Evolutionary conservation across 2,329 filamentous ascomycete species (phyloP), one percentile per base, ranked within the genome.

Genomic region (Fusarium tricinctum): DNA sequence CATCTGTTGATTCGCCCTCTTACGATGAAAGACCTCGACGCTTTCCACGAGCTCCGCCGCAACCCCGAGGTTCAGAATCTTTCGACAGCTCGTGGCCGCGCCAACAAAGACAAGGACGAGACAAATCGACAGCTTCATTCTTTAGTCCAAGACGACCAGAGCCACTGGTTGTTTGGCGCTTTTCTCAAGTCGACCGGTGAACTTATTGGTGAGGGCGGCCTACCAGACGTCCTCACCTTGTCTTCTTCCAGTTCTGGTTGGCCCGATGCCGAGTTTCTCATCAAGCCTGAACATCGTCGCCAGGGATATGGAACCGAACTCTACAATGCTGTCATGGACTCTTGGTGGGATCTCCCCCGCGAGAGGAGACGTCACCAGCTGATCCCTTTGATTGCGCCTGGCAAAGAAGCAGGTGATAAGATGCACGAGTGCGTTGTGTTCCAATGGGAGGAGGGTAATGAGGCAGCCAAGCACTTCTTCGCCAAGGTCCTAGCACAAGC

Each of bases 251-350:
- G 51, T 32, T 69, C 67, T 19, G 67, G 67, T 6, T 69, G 67
- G 67, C 67, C 67, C 9, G 67, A 69, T 42, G 67, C 62, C 22
- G 67, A 69, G 17, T 69, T 69, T 4, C 46, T 69, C 15, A 38
- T 69, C 57, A 69, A 63, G 15, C 66, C 66, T 2, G 39, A 58
- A 17, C 47, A 67, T 12, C 43, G 58, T 47, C 66, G 67, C 7
- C 67, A 69, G 20, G 67, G 67, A 10, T 69, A 69, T 23, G 67
- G 67, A 13, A 63, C 67, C 9, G 66, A 69, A 4, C 40, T 69
- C 2, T 63, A 39, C 38, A 67, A 23, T 1, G 66, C 53, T 1
- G 40, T 69, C 9, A 69, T 66, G 66, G 35, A 66, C 3, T 67
- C 66, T 2, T 69, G 67, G 67, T 69, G 67, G 67, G 30, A 50